Conservation (phyloP, 805 yeast genomes). For the Phaffomyces antillensis region DNA sequence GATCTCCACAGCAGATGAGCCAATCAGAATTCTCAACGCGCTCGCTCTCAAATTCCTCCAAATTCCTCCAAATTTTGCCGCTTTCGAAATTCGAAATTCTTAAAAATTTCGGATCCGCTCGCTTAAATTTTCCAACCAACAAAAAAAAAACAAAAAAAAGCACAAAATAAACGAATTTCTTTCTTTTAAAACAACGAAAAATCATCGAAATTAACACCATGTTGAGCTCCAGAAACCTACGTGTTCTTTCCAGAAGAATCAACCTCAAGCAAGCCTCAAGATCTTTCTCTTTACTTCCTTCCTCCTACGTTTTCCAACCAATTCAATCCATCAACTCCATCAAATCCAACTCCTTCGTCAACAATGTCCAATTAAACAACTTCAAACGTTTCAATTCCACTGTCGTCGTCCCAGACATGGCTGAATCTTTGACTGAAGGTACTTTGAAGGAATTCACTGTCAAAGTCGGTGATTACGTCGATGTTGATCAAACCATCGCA, state of each 20-base stretch:
- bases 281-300: conserved; percentile 5
- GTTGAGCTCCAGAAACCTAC: conserved; percentile 15
- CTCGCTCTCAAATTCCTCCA: neutral
- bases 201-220: neutral
- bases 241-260: conserved; percentile 9
- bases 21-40: too few species aligned
- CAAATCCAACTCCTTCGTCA: conserved; percentile 1
- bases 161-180: neutral
- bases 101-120: too few species aligned
- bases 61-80: too few species aligned
- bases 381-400: conserved; percentile 31
- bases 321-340: conserved; percentile 4
- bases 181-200: too few species aligned
- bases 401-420: conserved; percentile 92
- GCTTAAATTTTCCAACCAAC: too few species aligned
- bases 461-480: conserved; percentile 82
- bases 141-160: too few species aligned
- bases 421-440: conserved; percentile 97
- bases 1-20: too few species aligned
- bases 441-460: conserved; percentile 67
- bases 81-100: too few species aligned
- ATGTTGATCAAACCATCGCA: conserved; percentile 84
- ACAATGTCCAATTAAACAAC: conserved; percentile 5
- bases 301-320: neutral
- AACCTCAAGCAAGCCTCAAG: conserved; percentile 6